Conservation (phyloP, 805 yeast species). For the Saccharomycopsis fermentans region DNA sequence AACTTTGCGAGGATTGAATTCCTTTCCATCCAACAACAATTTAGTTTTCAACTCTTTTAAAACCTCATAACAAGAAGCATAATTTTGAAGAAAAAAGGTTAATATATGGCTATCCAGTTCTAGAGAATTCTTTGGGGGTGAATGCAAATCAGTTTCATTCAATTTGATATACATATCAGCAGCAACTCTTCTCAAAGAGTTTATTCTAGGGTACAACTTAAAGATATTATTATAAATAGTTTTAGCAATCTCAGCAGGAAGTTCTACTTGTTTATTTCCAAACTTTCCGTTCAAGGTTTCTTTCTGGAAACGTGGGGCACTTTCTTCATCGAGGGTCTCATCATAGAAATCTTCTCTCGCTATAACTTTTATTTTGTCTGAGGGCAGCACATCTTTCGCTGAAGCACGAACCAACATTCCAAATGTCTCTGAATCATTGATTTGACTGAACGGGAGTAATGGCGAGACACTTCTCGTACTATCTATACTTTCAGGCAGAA, state of each 20-base stretch:
- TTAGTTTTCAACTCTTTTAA: constrained; percentile 55
- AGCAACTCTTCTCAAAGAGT: constrained; percentile 46
- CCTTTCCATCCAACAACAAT: constrained; percentile 29
- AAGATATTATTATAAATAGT: constrained; percentile 57
- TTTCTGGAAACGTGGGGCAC: constrained; percentile 39
- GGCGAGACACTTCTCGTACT: neutral
- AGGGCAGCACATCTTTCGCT: neutral
- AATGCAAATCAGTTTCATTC: constrained; percentile 43
- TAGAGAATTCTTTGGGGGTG: constrained; percentile 31
- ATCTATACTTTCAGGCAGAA: neutral
- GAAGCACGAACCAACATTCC: constrained; percentile 18
- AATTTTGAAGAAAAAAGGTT: constrained; percentile 71
- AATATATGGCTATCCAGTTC: constrained; percentile 78
- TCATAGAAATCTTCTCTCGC: constrained; percentile 28
- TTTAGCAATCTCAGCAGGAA: constrained; percentile 49
- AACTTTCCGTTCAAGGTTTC: constrained; percentile 48
- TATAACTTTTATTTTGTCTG: constrained; percentile 23
- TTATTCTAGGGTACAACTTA: constrained; percentile 49
- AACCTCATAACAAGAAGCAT: constrained; percentile 57
- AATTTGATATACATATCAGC: constrained; percentile 45
- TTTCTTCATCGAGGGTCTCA: constrained; percentile 23
- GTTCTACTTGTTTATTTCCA: constrained; percentile 37
- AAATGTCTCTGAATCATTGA: constrained; percentile 13
- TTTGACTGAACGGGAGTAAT: constrained; percentile 7
- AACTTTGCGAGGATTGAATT: constrained; percentile 54